Conservation (phyloP, 2,329 filamentous ascomycete species). For the Exutisphaerella laricina region DNA sequence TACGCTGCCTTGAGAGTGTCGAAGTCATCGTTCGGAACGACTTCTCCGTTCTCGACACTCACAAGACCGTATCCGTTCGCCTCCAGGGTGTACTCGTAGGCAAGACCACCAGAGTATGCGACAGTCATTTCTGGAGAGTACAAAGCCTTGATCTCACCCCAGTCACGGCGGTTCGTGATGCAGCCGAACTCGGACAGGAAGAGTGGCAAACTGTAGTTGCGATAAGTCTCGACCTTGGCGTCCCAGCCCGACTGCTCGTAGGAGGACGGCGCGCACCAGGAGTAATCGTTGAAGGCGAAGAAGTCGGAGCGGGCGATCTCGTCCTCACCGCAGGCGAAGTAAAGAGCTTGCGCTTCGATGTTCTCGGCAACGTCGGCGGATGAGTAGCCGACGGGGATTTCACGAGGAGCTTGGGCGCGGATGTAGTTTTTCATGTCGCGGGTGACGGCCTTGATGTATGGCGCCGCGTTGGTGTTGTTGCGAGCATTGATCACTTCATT, state of each 20-base stretch:
- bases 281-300: slow-evolving; percentile 86
- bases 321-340: slow-evolving; percentile 87
- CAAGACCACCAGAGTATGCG: slow-evolving; percentile 90
- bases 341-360: slow-evolving; percentile 76
- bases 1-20: slow-evolving; percentile 50
- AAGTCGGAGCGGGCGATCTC: slow-evolving; percentile 74
- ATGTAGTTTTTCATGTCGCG: slow-evolving; percentile 79
- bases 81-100: slow-evolving; percentile 89
- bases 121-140: slow-evolving; percentile 77
- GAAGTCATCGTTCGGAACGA: slow-evolving; percentile 60
- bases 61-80: slow-evolving; percentile 76
- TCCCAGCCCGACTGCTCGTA: slow-evolving; percentile 74
- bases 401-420: slow-evolving; percentile 60
- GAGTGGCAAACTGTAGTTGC: slow-evolving; percentile 77
- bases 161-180: slow-evolving; percentile 72
- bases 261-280: slow-evolving; percentile 68
- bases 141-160: slow-evolving; percentile 70
- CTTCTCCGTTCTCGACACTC: slow-evolving; percentile 48
- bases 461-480: slow-evolving; percentile 57
- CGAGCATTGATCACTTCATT: slow-evolving; percentile 69
- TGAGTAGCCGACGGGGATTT: slow-evolving; percentile 75
- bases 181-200: slow-evolving; percentile 96
- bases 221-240: slow-evolving; percentile 80
- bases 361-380: slow-evolving; percentile 80
- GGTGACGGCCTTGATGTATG: slow-evolving; percentile 66